Percentiles rank a stretch among this genome's conserved stretches.
Evolutionary conservation across 75 land plant genomes (phyloP).

Genomic region (Cryptomeria japonica): DNA sequence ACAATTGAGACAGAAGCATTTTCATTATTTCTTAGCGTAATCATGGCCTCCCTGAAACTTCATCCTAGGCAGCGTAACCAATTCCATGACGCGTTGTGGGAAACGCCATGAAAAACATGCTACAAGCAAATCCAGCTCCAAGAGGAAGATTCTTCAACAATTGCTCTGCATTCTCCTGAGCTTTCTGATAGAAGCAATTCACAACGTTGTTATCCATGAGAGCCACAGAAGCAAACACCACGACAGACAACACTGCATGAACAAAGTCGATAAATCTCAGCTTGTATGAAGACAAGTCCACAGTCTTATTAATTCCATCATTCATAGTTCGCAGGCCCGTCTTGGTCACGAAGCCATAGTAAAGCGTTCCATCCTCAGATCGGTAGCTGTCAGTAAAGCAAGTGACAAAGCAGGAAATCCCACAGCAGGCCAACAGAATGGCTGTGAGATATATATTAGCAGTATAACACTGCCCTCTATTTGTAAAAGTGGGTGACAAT

Average conservation of each 20-base stretch:
- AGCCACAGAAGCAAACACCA: conserved; percentile 47
- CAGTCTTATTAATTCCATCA: background rate
- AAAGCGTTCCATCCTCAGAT: conserved; percentile 12
- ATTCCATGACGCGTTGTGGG: conserved; percentile 68
- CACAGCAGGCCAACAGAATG: conserved; percentile 34
- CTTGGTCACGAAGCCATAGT: conserved; percentile 41
- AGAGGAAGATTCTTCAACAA: conserved; percentile 48
- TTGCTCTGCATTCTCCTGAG: conserved; percentile 20
- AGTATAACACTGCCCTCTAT: conserved; percentile 51
- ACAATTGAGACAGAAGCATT: no score
- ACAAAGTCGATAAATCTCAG: conserved; percentile 58
- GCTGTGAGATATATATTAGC: conserved; percentile 37
- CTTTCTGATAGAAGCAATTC: conserved; percentile 41
- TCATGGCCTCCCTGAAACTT: background rate
- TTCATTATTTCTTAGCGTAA: no score
- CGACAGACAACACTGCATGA: conserved; percentile 41
- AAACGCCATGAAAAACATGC: conserved; percentile 44
- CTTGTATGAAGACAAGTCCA: conserved; percentile 37
- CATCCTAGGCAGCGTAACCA: conserved; percentile 32
- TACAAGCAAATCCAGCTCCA: conserved; percentile 36
- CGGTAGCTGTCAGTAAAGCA: conserved; percentile 27
- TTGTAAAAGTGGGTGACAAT: conserved; percentile 52
- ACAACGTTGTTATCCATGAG: conserved; percentile 44
- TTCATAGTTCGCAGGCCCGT: conserved; percentile 37
- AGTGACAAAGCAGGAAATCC: conserved; percentile 32